Base-by-base conservation (phyloP, 495 filamentous ascomycete species). In the Penicillium herquei region DNA sequence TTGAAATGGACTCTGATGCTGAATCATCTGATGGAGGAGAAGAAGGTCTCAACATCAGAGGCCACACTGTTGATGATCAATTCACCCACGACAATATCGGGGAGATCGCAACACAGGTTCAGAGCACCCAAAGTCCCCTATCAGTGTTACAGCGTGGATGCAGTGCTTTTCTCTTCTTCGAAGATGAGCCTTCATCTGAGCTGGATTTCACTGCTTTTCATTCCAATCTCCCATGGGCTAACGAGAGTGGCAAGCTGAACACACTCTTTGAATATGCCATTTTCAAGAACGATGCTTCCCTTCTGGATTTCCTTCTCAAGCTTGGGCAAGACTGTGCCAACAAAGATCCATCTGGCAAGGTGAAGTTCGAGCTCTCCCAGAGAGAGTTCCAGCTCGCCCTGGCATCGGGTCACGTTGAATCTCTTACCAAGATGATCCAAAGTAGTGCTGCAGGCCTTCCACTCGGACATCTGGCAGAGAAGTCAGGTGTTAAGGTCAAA, bases 71-170 rank as follows among this genome's bases (percentile, higher is more conserved):
- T 30, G 78, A 85, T 51, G 79, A 81, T 12, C 69, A 78, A 14
- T 90, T 86, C 64, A 92, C 87, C 0, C 76, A 89, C 52, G 87
- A 91, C 3, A 82, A 88, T 57, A 70, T 91, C 35, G 88, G 86
- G 2, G 78, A 86, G 58, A 74, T 84, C 1, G 78, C 78, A 3
- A 83, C 77, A 40, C 67, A 86, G 43, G 84, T 89, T 17, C 83
- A 87, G 59, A 86, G 84, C 51, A 62, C 73, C 10, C 67, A 78
- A 5, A 73, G 73, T 21, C 84, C 88, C 12, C 52, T 78, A 5
- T 47, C 57, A 0, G 59, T 84, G 37, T 59, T 89, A 7, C 33
- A 53, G 7, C 74, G 70, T 71, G 17, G 0, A 3, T 51, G 34
- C 16, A 26, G 21, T 16, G 37, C 59, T 9, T 59, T 70, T 32